phyloP scores from a whole-genome alignment of 345 rosid species.

The Hibiscus syriacus region DNA sequence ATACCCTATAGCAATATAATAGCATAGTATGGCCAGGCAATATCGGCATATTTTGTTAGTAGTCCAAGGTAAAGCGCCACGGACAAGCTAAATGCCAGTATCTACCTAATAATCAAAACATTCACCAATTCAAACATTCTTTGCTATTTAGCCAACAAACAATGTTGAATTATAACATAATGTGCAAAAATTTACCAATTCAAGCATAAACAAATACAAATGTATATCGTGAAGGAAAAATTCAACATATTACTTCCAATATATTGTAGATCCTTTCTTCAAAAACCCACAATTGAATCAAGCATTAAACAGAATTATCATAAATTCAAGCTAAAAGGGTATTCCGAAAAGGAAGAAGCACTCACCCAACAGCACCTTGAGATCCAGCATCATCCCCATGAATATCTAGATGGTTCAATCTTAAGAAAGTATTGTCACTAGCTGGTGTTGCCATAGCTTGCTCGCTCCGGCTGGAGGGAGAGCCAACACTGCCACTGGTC shows the following conservation, averaged over 20 bases:
- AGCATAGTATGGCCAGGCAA: neutral
- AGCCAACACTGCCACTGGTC: slow-evolving; percentile 88
- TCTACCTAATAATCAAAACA: no score
- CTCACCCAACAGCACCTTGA: slow-evolving; percentile 66
- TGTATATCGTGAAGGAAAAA: neutral
- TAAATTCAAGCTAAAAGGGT: neutral
- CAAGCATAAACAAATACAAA: neutral
- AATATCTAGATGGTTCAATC: slow-evolving; percentile 72
- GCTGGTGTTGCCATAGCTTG: slow-evolving; percentile 66
- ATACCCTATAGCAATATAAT: neutral
- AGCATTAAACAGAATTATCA: slow-evolving; percentile 8
- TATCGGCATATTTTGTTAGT: neutral
- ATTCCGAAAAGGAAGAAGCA: neutral
- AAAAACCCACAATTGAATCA: slow-evolving; percentile 8
- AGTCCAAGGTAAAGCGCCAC: neutral
- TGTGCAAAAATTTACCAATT: neutral
- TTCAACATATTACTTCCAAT: slow-evolving; percentile 1
- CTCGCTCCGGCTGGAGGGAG: slow-evolving; percentile 80
- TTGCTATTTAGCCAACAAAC: neutral
- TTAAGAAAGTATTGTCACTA: slow-evolving; percentile 53
- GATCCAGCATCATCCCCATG: slow-evolving; percentile 94
- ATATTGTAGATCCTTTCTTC: slow-evolving; percentile 11
- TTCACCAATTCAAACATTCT: neutral
- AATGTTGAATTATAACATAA: neutral
- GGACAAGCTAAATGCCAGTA: neutral